A percentile compares a stretch with the other conserved stretches of the same genome.
Evolutionary conservation across 345 rosid species (phyloP).

Genomic region (Gossypium mustelinum): DNA sequence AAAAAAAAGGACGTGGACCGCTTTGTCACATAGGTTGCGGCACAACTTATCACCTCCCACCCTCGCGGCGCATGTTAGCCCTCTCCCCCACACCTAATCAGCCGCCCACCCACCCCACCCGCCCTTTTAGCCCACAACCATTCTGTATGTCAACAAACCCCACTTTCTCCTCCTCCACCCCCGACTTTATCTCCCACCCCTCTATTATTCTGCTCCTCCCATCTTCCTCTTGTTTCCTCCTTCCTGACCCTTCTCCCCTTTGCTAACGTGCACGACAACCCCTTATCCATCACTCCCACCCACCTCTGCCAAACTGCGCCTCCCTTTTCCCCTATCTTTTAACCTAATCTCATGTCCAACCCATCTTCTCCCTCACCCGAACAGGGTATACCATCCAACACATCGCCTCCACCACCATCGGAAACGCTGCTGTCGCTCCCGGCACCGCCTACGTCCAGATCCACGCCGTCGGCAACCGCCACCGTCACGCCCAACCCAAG

Average conservation of each 20-base stretch:
- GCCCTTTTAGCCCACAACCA: slow-evolving; percentile 8
- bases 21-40: slow-evolving; percentile 17
- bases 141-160: slow-evolving; percentile 44
- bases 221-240: not conserved
- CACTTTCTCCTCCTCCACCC: slow-evolving; percentile 26
- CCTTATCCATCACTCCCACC: slow-evolving; percentile 27
- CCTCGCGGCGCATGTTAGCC: slow-evolving; percentile 49
- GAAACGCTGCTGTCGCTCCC: slow-evolving; percentile 24
- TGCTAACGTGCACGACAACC: slow-evolving; percentile 22
- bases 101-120: slow-evolving; percentile 48
- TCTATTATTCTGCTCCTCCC: slow-evolving; percentile 9
- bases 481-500: slow-evolving; percentile 43
- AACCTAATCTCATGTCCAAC: slow-evolving; percentile 27
- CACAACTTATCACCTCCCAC: slow-evolving; percentile 23
- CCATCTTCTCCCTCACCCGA: slow-evolving; percentile 34
- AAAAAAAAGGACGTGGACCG: slow-evolving; percentile 23
- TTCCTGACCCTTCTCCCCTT: not conserved
- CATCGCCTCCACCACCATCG: slow-evolving; percentile 24
- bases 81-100: slow-evolving; percentile 28
- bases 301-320: slow-evolving; percentile 17
- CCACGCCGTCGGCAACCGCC: slow-evolving; percentile 16
- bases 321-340: slow-evolving; percentile 16
- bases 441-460: slow-evolving; percentile 23
- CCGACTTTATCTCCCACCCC: too few species aligned
- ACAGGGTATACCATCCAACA: slow-evolving; percentile 4